A percentile compares a stretch with the other conserved stretches of the same genome.
phyloP scores from a whole-genome alignment of 2,329 filamentous ascomycete genomes.

The Trichoderma harzianum region DNA sequence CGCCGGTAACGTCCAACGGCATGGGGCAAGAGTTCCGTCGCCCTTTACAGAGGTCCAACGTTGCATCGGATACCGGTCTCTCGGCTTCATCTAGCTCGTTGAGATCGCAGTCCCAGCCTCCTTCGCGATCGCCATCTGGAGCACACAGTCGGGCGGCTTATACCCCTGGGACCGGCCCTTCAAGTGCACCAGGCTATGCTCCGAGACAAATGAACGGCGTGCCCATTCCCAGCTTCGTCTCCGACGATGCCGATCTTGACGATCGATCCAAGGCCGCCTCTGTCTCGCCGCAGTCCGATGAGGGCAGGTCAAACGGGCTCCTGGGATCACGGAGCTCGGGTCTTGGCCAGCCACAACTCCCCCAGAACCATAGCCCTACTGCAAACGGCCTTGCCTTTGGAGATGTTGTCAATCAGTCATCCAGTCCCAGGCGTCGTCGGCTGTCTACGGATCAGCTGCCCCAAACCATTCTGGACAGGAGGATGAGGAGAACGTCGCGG shows the following conservation, averaged over 20 bases:
- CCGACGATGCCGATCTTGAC: slow-evolving; percentile 52
- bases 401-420: slow-evolving; percentile 40
- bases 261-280: slow-evolving; percentile 40
- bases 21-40: slow-evolving; percentile 53
- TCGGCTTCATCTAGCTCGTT: slow-evolving; percentile 52
- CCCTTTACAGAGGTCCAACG: slow-evolving; percentile 52
- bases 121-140: slow-evolving; percentile 44
- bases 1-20: slow-evolving; percentile 47
- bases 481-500: slow-evolving; percentile 51
- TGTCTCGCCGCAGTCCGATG: slow-evolving; percentile 49
- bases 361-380: slow-evolving; percentile 23
- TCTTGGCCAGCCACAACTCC: slow-evolving; percentile 26
- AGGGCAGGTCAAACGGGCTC: slow-evolving; percentile 33
- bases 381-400: slow-evolving; percentile 46
- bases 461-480: slow-evolving; percentile 51
- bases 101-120: slow-evolving; percentile 65
- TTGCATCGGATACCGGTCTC: slow-evolving; percentile 46
- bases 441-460: slow-evolving; percentile 53
- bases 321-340: slow-evolving; percentile 27
- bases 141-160: slow-evolving; percentile 26
- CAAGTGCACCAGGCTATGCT: slow-evolving; percentile 35
- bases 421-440: slow-evolving; percentile 41
- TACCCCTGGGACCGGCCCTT: slow-evolving; percentile 33
- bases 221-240: slow-evolving; percentile 53
- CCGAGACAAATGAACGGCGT: slow-evolving; percentile 45